Base-by-base conservation (phyloP, 2,329 filamentous ascomycete genomes). In the Dothideomycetes sp. region DNA sequence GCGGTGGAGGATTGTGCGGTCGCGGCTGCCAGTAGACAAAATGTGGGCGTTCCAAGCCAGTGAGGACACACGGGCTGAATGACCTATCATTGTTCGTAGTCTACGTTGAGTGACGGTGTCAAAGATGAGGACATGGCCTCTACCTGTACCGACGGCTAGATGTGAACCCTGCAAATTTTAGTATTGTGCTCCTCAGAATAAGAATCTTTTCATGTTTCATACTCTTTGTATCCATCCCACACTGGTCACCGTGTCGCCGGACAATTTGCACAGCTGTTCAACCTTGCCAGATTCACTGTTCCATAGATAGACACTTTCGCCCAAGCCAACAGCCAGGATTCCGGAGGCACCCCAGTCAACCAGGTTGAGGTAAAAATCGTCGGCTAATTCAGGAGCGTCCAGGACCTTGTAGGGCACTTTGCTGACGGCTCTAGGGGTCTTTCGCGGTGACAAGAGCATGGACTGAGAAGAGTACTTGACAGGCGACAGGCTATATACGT, bases 1-100 rank as follows among this genome's bases (percentile, higher is more conserved):
- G 43, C 91, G 84, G 58, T 98, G 91, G 54, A 91, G 93, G 46
- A 98, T 98, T 9, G 85, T 69, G 23, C 91, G 82, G 64, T 98
- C 91, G 36, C 91, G 76, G 19, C 89, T 96, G 16, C 91, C 91
- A 3, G 91, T 96, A 0, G 88, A 94, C 16, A 98, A 76, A 41
- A 98, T 94, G 57, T 98, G 91, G 37, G 91, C 87, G 55, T 98
- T 98, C 91, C 91, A 98, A 1, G 91, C 91, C 46, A 98, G 68
- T 20, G 89, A 87, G 17, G 91, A 91, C 27, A 98, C 91, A 45
- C 91, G 79, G 45, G 83, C 86, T 1, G 87, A 91, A 61, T 98
- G 91, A 2, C 91, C 91, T 5, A 86, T 94, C 91, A 98, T 98
- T 6, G 89, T 95, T 50, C 91, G 78, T 45, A 98, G 64, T 33